Conservation (phyloP, 2,329 filamentous ascomycete genomes). For the Stachybotrys chlorohalonatus region DNA sequence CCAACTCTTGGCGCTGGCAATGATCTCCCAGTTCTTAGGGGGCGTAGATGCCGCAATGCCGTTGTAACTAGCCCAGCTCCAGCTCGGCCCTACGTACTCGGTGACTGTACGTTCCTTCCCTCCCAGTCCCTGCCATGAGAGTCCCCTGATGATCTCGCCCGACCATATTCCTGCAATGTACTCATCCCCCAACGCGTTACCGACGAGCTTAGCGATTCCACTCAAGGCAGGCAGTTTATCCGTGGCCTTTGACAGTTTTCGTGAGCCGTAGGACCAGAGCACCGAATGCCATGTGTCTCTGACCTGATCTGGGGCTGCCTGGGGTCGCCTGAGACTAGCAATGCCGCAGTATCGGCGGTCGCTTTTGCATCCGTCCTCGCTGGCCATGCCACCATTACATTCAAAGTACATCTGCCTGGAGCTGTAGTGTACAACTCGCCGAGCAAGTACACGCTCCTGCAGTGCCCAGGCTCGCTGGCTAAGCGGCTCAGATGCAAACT, state of each 20-base stretch:
- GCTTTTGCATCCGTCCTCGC: constrained; percentile 2
- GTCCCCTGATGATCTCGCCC: constrained; percentile 4
- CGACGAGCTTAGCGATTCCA: constrained; percentile 7
- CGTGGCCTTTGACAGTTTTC: constrained; percentile 5
- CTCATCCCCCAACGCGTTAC: constrained; percentile 1
- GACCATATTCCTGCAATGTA: constrained; percentile 10
- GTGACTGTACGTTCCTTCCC: neutral
- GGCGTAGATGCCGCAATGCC: constrained; percentile 2
- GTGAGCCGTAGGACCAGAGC: constrained; percentile 2
- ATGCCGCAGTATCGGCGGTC: neutral
- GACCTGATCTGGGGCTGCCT: neutral
- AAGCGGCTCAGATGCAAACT: constrained; percentile 2
- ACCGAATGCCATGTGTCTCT: neutral
- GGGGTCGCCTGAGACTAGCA: too few species aligned
- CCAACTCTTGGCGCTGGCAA: constrained; percentile 5
- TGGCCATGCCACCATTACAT: constrained; percentile 3
- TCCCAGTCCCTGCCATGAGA: constrained; percentile 6
- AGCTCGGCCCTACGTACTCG: constrained; percentile 9
- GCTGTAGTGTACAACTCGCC: neutral
- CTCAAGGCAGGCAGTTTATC: constrained; percentile 9
- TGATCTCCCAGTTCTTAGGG: neutral
- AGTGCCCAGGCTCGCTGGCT: neutral
- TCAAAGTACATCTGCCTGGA: constrained; percentile 4
- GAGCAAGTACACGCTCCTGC: neutral
- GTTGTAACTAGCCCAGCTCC: constrained; percentile 10